These are phyloP conservation scores for Ganoderma multipileum DNA, from an alignment of 1,284 basidiomycete genomes.

Conservation along the genomic window DNA sequence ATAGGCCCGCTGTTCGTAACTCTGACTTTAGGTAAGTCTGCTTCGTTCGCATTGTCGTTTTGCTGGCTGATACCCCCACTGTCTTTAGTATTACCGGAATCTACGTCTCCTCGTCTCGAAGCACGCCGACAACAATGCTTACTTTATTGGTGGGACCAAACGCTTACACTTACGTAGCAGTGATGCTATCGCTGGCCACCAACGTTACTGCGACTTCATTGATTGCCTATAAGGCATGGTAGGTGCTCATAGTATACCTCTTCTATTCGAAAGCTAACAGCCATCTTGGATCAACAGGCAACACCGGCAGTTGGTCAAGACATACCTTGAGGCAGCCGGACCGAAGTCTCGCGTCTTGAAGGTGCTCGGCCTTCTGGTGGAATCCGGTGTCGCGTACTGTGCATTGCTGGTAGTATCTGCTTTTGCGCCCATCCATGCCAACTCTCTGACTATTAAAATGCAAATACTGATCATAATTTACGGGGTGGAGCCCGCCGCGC, in stretches of 20 bases:
- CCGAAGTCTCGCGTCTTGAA: background rate
- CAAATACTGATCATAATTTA: background rate
- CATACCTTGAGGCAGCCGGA: background rate
- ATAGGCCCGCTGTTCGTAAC: background rate
- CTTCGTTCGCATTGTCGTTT: background rate
- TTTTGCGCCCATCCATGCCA: background rate
- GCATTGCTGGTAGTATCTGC: background rate
- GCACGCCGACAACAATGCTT: background rate
- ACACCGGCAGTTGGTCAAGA: background rate
- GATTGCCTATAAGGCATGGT: constrained; percentile 10
- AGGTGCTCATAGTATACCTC: background rate
- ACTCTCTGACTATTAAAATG: background rate
- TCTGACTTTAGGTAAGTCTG: background rate
- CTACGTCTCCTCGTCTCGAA: background rate
- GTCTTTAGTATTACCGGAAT: background rate
- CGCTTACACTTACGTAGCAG: background rate
- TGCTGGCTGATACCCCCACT: background rate
- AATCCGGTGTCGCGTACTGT: background rate
- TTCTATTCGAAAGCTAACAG: background rate
- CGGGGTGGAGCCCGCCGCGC: background rate
- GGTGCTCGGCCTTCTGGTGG: background rate
- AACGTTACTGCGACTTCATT: constrained; percentile 4
- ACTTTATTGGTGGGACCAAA: background rate
- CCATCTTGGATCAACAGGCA: background rate
- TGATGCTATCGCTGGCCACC: constrained; percentile 2